Evolutionary conservation across 345 rosid species (phyloP), one percentile per base, ranked within the genome.

Genomic region (Lepidium africanum): DNA sequence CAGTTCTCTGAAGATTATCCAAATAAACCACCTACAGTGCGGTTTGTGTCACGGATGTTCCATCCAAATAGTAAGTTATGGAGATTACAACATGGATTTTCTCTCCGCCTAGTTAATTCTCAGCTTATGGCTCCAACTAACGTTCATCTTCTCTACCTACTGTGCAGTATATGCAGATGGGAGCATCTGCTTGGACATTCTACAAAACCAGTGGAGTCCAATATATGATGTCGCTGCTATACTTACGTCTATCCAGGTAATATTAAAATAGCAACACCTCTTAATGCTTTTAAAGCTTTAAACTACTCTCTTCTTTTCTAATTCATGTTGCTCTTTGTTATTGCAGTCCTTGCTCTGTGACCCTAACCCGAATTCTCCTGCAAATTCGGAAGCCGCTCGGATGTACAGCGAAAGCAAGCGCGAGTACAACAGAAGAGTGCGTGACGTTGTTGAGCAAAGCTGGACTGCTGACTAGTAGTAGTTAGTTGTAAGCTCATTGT

Each of bases 121-220:
- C n/a, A 53, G 6, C 21, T 25, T 40, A 30, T 9, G 16, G 14
- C 13, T 60, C 49, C 1, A 3, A 21, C 65, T 14, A 38, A 61
- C 19, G 19, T 73, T 60, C 47, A 15, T 49, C 43, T 40, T 6
- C 10, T 60, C 36, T 67, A 46, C 45, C 21, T 30, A 55, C 14
- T 72, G 14, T 76, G 71, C 82, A 93, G 98, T 93, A 48, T 93
- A 90, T 78, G 98, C 97, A 3, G 98, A 90, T 77, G 98, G 98
- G 66, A 93, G 97, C 68, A 90, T 93, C 55, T 93, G 97, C 75
- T 83, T 93, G 81, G 97, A 93, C 74, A 93, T 88, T 76, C 76
- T 90, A 49, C 97, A 93, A 84, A 90, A 93, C 77, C 99, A 88
- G 57, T 93, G 99, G 96, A 90, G 96, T 81, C 98, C 98, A 5